A percentile compares a stretch with the other conserved stretches of the same genome.
phyloP scores from a whole-genome alignment of 1,284 basidiomycete genomes.

The Cryptococcus sp. region DNA sequence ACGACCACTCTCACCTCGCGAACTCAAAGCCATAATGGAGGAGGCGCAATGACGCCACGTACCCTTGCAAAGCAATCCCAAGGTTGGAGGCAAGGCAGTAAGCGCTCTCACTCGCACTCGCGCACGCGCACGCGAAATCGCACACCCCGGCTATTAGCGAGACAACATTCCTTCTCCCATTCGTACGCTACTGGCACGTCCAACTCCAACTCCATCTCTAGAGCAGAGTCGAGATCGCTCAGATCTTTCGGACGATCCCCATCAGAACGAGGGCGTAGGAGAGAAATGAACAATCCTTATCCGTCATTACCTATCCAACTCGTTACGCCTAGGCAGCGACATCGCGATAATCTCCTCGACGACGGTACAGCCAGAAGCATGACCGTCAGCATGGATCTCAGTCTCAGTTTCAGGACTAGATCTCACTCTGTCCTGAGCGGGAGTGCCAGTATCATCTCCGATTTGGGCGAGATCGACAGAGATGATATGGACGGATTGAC shows the following conservation, averaged over 20 bases:
- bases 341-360: not conserved
- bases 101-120: too few relatives aligned
- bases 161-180: too few relatives aligned
- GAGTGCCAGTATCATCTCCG: not conserved
- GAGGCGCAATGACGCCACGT: not conserved
- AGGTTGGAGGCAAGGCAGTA: too few relatives aligned
- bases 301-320: conserved; percentile 42
- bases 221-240: too few relatives aligned
- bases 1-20: not conserved
- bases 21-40: not conserved
- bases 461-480: too few relatives aligned
- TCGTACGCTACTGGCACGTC: too few relatives aligned
- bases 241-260: conserved; percentile 13
- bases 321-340: not conserved
- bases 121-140: too few relatives aligned
- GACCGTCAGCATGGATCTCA: conserved; percentile 6
- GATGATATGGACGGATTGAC: not conserved
- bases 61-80: not conserved
- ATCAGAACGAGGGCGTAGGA: conserved; percentile 25
- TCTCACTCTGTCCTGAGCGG: conserved; percentile 8
- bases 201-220: too few relatives aligned
- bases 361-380: conserved; percentile 12
- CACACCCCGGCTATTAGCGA: too few relatives aligned
- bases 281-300: conserved; percentile 49
- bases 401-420: conserved; percentile 2